phyloP scores from a whole-genome alignment of 148 eudicot genomes.

The Nepenthes mirabilis region DNA sequence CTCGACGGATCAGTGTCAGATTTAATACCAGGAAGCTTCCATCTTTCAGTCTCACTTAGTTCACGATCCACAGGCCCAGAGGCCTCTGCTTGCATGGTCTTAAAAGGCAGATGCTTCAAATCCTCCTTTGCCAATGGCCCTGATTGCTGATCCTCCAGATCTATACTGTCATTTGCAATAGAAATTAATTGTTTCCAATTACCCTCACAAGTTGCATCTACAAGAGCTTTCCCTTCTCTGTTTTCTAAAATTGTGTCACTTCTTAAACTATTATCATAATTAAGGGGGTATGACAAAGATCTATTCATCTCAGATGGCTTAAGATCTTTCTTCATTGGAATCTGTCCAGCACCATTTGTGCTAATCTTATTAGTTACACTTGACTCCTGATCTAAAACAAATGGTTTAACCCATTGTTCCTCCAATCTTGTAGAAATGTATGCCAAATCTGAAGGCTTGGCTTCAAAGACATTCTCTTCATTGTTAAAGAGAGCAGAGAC shows the following conservation, averaged over 20 bases:
- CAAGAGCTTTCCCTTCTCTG: slow-evolving; percentile 9
- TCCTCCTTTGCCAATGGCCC: slow-evolving; percentile 9
- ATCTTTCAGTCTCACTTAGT: slow-evolving; percentile 11
- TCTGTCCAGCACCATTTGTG: slow-evolving; percentile 15
- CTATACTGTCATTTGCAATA: slow-evolving; percentile 7
- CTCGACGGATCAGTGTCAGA: slow-evolving; percentile 15
- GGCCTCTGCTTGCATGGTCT: slow-evolving; percentile 11
- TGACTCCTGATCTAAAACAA: slow-evolving; percentile 7
- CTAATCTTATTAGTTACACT: slow-evolving; percentile 16
- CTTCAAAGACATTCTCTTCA: slow-evolving; percentile 25
- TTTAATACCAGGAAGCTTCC: slow-evolving; percentile 11
- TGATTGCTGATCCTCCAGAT: slow-evolving; percentile 10
- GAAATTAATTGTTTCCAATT: slow-evolving; percentile 9
- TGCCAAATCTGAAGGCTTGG: slow-evolving; percentile 14
- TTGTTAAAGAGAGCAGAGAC: slow-evolving; percentile 21
- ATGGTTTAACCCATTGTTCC: slow-evolving; percentile 13
- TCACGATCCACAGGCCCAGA: slow-evolving; percentile 7
- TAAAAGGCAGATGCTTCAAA: slow-evolving; percentile 12
- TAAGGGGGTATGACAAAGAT: slow-evolving; percentile 3
- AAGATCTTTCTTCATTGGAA: slow-evolving; percentile 13
- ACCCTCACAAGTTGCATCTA: slow-evolving; percentile 14
- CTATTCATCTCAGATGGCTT: slow-evolving; percentile 8
- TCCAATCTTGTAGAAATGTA: slow-evolving; percentile 12
- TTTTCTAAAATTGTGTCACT: slow-evolving; percentile 12
- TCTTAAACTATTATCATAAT: slow-evolving; percentile 9